phyloP scores from a whole-genome alignment of 1,284 basidiomycete species.

The Pseudozyma thailandica region DNA sequence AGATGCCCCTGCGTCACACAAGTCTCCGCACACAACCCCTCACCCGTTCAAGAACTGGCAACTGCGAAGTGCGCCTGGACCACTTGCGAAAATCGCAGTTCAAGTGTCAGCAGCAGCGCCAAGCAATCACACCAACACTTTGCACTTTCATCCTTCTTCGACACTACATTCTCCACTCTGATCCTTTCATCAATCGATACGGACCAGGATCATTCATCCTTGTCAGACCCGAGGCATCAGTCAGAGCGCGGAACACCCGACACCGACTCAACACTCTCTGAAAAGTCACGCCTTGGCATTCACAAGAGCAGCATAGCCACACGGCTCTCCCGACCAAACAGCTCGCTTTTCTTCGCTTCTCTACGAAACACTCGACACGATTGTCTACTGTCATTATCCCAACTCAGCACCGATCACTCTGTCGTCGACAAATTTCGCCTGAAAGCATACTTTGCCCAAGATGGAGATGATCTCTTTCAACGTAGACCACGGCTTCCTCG shows the following conservation, averaged over 20 bases:
- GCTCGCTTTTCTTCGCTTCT: not conserved
- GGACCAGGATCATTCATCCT: not conserved
- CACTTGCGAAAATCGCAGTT: not conserved
- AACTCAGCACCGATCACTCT: not conserved
- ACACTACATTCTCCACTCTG: not conserved
- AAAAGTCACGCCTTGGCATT: not conserved
- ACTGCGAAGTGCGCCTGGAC: slow-evolving; percentile 7
- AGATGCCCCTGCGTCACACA: slow-evolving; percentile 13
- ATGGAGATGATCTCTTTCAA: slow-evolving; percentile 67
- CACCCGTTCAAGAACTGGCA: not conserved
- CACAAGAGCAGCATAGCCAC: not conserved
- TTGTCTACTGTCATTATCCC: not conserved
- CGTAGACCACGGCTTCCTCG: slow-evolving; percentile 62
- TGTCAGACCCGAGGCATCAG: not conserved
- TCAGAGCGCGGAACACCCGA: not conserved
- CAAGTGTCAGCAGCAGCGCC: slow-evolving; percentile 1
- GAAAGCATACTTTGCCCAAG: slow-evolving; percentile 13
- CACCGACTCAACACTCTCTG: not conserved
- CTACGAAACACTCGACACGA: not conserved
- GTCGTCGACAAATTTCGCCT: not conserved
- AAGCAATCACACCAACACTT: slow-evolving; percentile 3
- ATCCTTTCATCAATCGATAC: not conserved
- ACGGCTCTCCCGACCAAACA: not conserved
- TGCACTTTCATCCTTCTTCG: not conserved
- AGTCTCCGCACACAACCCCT: not conserved